Percentiles rank a stretch among this genome's conserved stretches.
phyloP scores from a whole-genome alignment of 345 rosid species.

The Eucalyptus polybractea region DNA sequence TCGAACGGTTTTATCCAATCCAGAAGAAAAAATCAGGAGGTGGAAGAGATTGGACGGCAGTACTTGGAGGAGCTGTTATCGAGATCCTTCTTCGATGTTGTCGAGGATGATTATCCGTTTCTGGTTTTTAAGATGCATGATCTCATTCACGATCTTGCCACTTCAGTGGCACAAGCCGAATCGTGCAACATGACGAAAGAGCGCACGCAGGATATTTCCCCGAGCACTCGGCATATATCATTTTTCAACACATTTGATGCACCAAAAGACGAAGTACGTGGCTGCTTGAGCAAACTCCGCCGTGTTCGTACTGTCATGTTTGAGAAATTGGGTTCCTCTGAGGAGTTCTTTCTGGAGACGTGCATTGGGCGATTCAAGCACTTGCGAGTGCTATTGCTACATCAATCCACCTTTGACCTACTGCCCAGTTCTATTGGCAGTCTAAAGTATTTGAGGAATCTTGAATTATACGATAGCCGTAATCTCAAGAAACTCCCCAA shows the following conservation, averaged over 20 bases:
- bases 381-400: neutral
- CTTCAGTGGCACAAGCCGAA: neutral
- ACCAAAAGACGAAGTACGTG: neutral
- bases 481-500: neutral
- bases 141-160: constrained; percentile 13
- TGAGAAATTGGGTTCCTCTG: neutral
- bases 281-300: neutral
- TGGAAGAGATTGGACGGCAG: neutral
- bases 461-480: neutral
- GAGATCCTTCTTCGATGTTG: constrained; percentile 12
- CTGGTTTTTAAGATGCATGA: neutral
- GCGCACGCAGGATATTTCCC: too few species aligned
- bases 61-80: constrained; percentile 4
- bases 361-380: neutral
- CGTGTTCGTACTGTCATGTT: neutral
- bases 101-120: neutral
- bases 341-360: neutral
- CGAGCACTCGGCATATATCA: too few species aligned
- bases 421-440: neutral
- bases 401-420: neutral
- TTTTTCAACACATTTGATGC: too few species aligned
- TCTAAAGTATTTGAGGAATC: constrained; percentile 6
- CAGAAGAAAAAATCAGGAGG: neutral
- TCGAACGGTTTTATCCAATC: neutral
- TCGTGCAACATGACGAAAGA: too few species aligned